Conservation (phyloP, 164 flowering plant species). For the Piper betle region DNA sequence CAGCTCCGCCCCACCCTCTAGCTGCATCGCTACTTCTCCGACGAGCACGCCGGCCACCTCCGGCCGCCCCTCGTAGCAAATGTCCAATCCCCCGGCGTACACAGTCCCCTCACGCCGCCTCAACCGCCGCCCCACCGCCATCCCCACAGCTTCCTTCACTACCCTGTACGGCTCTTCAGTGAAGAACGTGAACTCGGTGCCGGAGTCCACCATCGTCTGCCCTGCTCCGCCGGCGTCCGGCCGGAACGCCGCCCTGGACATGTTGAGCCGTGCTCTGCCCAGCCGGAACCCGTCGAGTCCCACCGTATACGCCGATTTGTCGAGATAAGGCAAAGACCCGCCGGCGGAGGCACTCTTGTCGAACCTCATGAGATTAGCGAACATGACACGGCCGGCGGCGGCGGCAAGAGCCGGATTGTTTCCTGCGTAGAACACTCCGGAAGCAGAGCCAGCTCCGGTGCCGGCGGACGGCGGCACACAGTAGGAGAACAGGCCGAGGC, state of each 20-base stretch:
- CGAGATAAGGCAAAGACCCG: constrained; percentile 41
- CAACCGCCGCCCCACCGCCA: constrained; percentile 26
- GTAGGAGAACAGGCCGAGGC: constrained; percentile 48
- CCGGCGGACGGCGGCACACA: constrained; percentile 29
- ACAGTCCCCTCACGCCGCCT: constrained; percentile 34
- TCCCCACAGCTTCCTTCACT: constrained; percentile 35
- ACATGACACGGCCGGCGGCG: constrained; percentile 23
- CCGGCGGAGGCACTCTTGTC: constrained; percentile 4
- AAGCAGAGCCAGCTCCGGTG: constrained; percentile 5
- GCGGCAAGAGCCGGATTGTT: constrained; percentile 45
- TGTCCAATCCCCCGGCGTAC: constrained; percentile 40
- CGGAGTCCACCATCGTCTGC: constrained; percentile 73
- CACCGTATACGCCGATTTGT: constrained; percentile 50
- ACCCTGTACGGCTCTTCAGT: constrained; percentile 52
- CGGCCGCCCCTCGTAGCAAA: constrained; percentile 40
- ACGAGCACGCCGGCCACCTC: constrained; percentile 39
- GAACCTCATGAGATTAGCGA: constrained; percentile 30
- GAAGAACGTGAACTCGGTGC: constrained; percentile 54
- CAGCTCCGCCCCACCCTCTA: constrained; percentile 46
- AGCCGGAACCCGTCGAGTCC: constrained; percentile 41
- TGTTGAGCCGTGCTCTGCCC: constrained; percentile 27
- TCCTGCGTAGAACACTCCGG: constrained; percentile 47
- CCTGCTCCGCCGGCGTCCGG: constrained; percentile 58
- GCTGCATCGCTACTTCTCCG: constrained; percentile 43
- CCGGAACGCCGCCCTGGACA: constrained; percentile 34